phyloP scores from a whole-genome alignment of 352 stramenopile genomes.

The Globisporangium spiculum region DNA sequence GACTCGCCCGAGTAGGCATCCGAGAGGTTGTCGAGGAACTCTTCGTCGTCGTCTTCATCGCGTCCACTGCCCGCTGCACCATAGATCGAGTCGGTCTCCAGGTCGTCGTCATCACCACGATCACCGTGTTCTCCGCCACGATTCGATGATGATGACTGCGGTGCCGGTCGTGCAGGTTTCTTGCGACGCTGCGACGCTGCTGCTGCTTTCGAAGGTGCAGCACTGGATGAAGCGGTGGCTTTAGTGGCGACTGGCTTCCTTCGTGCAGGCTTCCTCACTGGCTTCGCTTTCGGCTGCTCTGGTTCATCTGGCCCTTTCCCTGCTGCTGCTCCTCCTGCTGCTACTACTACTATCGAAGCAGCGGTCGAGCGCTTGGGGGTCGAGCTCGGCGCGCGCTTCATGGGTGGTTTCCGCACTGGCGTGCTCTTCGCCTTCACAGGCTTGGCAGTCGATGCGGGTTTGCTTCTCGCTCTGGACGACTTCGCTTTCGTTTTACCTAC shows the following conservation, averaged over 20 bases:
- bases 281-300: slow-evolving; percentile 9
- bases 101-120: slow-evolving; percentile 13
- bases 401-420: slow-evolving; percentile 18
- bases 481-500: slow-evolving; percentile 19
- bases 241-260: slow-evolving; percentile 12
- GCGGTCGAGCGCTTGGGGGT: not conserved
- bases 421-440: slow-evolving; percentile 18
- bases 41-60: slow-evolving; percentile 39
- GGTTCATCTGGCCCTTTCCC: not conserved
- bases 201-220: not conserved
- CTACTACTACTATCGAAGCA: not conserved
- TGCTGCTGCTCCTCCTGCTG: not conserved
- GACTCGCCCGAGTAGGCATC: slow-evolving; percentile 61
- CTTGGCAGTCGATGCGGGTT: not conserved
- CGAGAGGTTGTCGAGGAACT: slow-evolving; percentile 40
- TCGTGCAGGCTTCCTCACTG: slow-evolving; percentile 18
- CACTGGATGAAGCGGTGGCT: not conserved
- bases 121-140: not conserved
- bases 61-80: slow-evolving; percentile 12
- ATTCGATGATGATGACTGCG: not conserved
- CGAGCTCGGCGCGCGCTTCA: not conserved
- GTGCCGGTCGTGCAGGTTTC: not conserved
- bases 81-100: slow-evolving; percentile 7
- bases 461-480: not conserved
- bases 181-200: slow-evolving; percentile 7